phyloP scores from a whole-genome alignment of 139 green algal genomes.

The Spirogloea muscicola region DNA sequence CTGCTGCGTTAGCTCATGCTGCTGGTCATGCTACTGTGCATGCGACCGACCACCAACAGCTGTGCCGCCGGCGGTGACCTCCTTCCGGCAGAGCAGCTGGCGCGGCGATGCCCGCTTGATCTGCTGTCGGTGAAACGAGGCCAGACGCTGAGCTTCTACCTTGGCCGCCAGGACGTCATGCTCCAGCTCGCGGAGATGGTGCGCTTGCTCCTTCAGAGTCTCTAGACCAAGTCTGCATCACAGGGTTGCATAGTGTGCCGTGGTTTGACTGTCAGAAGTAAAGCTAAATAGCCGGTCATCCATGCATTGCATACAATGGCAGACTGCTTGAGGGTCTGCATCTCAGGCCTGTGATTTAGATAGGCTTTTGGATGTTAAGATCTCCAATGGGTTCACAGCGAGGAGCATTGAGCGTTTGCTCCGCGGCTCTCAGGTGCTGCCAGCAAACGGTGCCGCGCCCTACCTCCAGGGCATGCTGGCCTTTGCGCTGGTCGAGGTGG shows the following conservation, averaged over 20 bases:
- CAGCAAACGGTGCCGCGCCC: not conserved
- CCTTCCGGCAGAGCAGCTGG: not conserved
- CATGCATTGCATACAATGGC: too few species aligned
- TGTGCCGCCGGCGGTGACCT: too few species aligned
- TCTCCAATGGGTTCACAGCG: not conserved
- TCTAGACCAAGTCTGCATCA: too few species aligned
- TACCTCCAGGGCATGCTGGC: conserved; percentile 2
- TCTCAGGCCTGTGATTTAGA: too few species aligned
- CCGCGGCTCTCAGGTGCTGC: not conserved
- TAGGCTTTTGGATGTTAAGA: too few species aligned
- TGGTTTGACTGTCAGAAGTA: too few species aligned
- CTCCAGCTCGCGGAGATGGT: not conserved
- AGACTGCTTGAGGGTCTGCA: too few species aligned
- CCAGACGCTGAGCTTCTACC: conserved; percentile 5
- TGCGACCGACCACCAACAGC: too few species aligned
- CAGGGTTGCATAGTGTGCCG: too few species aligned
- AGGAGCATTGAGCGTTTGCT: not conserved
- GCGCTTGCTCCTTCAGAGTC: not conserved
- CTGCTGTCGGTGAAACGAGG: conserved; percentile 1
- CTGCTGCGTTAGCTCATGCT: too few species aligned
- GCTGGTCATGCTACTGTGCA: too few species aligned
- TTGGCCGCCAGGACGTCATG: not conserved
- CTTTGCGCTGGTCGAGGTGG: not conserved
- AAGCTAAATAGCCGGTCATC: too few species aligned
- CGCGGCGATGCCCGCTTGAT: not conserved